phyloP scores from a whole-genome alignment of 23 red algal genomes.

The Gracilaria gracilis region DNA sequence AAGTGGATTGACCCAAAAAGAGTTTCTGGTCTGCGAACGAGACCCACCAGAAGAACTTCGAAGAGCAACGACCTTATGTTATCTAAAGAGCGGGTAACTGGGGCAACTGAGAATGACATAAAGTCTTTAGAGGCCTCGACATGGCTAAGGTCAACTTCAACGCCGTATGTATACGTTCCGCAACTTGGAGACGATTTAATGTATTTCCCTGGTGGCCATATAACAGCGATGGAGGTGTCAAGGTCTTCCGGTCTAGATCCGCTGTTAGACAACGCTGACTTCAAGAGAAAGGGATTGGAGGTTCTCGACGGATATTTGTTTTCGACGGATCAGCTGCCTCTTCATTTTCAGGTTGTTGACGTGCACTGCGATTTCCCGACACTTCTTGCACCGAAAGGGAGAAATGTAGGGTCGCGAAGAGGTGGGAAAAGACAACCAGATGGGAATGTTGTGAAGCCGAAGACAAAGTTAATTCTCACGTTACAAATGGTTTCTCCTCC shows the following conservation, averaged over 20 bases:
- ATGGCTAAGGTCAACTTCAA: slow-evolving; percentile 78
- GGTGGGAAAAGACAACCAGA: slow-evolving; percentile 13
- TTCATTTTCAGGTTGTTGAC: slow-evolving; percentile 59
- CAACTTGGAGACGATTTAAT: slow-evolving; percentile 79
- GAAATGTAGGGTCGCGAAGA: slow-evolving; percentile 9
- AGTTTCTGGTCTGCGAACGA: not conserved
- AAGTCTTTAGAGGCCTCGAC: slow-evolving; percentile 57
- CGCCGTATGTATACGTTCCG: slow-evolving; percentile 80
- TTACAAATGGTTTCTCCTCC: slow-evolving; percentile 31
- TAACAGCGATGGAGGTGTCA: slow-evolving; percentile 62
- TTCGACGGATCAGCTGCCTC: not conserved
- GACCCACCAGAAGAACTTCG: slow-evolving; percentile 31
- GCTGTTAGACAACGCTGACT: slow-evolving; percentile 27
- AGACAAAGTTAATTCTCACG: slow-evolving; percentile 52
- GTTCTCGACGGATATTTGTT: slow-evolving; percentile 52
- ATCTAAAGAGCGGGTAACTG: slow-evolving; percentile 14
- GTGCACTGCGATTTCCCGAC: slow-evolving; percentile 59
- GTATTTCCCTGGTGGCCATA: slow-evolving; percentile 88
- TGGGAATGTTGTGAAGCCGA: slow-evolving; percentile 26
- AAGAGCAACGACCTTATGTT: slow-evolving; percentile 28
- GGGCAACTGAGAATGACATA: not conserved
- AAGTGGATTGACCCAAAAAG: not conserved
- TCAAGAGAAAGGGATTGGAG: slow-evolving; percentile 13
- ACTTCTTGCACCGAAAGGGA: slow-evolving; percentile 25
- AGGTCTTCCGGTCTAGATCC: slow-evolving; percentile 59